Evolutionary conservation across 2,329 filamentous ascomycete species (phyloP).

Genomic region (Pseudocercospora crystallina): DNA sequence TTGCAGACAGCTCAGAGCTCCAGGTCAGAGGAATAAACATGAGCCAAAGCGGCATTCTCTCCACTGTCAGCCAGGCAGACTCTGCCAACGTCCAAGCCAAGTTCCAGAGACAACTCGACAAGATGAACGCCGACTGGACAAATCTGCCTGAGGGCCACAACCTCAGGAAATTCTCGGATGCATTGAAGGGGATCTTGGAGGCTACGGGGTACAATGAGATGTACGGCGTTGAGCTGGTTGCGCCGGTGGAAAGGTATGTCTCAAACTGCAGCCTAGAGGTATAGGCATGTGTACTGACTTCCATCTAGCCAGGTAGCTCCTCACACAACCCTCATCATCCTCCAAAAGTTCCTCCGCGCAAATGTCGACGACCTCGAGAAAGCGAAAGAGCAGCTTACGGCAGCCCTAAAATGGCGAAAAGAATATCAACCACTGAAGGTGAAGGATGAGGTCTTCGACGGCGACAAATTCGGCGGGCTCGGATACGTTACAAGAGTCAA

Average conservation of each 20-base stretch:
- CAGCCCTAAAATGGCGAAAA: conserved; percentile 81
- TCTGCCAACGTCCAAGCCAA: conserved; percentile 9
- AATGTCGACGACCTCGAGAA: conserved; percentile 74
- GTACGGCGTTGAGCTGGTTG: conserved; percentile 73
- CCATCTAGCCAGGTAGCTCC: conserved; percentile 42
- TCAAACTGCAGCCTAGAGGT: neutral
- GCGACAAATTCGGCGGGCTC: conserved; percentile 70
- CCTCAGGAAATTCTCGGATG: conserved; percentile 51
- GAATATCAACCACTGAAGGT: conserved; percentile 69
- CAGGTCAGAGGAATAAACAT: neutral
- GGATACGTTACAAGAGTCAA: conserved; percentile 78
- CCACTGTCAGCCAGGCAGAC: conserved; percentile 8
- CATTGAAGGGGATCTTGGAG: conserved; percentile 58
- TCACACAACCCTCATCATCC: conserved; percentile 75
- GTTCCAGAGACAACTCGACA: conserved; percentile 9
- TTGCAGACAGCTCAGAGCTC: too few relatives aligned
- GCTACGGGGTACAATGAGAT: conserved; percentile 70
- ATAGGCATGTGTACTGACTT: conserved; percentile 9
- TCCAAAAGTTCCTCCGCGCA: conserved; percentile 92
- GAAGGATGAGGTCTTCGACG: conserved; percentile 61
- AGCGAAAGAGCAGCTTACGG: conserved; percentile 74
- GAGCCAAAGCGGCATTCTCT: conserved; percentile 3
- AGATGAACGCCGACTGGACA: conserved; percentile 22
- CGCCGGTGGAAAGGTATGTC: conserved; percentile 27
- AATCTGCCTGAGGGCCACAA: conserved; percentile 28